Conservation (phyloP, 768 basidiomycete species). For the Sarcomyxa edulis region DNA sequence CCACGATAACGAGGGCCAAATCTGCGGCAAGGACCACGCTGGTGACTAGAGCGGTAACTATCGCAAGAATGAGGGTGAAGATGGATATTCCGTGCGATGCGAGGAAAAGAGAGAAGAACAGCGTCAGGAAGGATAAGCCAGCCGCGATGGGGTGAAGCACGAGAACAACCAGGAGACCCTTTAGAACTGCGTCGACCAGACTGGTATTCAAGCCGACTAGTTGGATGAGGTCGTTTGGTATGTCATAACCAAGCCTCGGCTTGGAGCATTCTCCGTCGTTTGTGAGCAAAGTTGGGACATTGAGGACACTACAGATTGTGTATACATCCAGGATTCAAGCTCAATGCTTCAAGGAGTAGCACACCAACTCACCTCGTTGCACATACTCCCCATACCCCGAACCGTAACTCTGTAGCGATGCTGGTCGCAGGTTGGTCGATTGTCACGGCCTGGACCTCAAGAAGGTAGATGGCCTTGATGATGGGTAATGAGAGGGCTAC, state of each 20-base stretch:
- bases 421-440: constrained; percentile 34
- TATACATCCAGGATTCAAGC: background rate
- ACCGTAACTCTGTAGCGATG: constrained; percentile 55
- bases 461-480: constrained; percentile 62
- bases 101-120: constrained; percentile 53
- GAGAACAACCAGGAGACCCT: constrained; percentile 48
- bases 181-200: constrained; percentile 42
- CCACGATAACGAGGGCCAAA: constrained; percentile 53
- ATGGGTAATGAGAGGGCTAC: constrained; percentile 74
- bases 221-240: constrained; percentile 41
- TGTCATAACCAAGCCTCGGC: constrained; percentile 64
- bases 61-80: constrained; percentile 50
- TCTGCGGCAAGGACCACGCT: constrained; percentile 58
- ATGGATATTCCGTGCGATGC: constrained; percentile 52
- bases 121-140: constrained; percentile 49
- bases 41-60: constrained; percentile 50
- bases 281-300: constrained; percentile 24
- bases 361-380: constrained; percentile 38
- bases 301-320: background rate
- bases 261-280: constrained; percentile 55
- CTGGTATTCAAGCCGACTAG: constrained; percentile 37
- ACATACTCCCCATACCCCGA: constrained; percentile 85
- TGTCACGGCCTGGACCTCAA: constrained; percentile 36
- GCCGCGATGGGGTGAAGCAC: constrained; percentile 67
- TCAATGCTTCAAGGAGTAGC: background rate